Conservation (phyloP, 345 rosid species). For the Salix koriyanagi region DNA sequence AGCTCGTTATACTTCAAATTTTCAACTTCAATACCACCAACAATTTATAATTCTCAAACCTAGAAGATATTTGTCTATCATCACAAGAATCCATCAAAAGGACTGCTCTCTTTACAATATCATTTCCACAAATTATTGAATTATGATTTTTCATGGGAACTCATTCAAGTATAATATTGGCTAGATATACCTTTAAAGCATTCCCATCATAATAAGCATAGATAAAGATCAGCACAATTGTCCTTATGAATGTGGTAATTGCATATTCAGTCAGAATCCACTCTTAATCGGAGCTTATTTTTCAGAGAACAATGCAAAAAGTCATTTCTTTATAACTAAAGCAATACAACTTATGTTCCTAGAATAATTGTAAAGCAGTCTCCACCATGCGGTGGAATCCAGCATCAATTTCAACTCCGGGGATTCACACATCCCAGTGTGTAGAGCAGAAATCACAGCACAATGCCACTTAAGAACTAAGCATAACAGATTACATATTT, state of each 20-base stretch:
- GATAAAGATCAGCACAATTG: not conserved
- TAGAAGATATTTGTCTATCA: not conserved
- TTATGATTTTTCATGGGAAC: not conserved
- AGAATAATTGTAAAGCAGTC: not conserved
- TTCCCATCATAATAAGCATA: not conserved
- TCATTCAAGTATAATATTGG: not conserved
- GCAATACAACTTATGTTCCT: not conserved
- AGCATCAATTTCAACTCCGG: not conserved
- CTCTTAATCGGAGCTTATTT: not conserved
- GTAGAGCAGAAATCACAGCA: not conserved
- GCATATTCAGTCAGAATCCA: not conserved
- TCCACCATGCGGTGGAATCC: not conserved
- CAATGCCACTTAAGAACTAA: not conserved
- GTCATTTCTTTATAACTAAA: not conserved
- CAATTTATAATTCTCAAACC: not conserved
- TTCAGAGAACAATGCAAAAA: not conserved
- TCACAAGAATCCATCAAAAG: not conserved
- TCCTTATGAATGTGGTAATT: not conserved
- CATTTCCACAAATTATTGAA: not conserved
- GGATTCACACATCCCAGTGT: not conserved
- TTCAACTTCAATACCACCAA: not conserved
- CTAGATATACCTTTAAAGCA: not conserved
- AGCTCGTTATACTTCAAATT: not conserved
- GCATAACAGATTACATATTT: not conserved
- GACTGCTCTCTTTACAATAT: not conserved